Evolutionary conservation across 805 yeast genomes (phyloP).

Genomic region (Starmerella vaccinii): DNA sequence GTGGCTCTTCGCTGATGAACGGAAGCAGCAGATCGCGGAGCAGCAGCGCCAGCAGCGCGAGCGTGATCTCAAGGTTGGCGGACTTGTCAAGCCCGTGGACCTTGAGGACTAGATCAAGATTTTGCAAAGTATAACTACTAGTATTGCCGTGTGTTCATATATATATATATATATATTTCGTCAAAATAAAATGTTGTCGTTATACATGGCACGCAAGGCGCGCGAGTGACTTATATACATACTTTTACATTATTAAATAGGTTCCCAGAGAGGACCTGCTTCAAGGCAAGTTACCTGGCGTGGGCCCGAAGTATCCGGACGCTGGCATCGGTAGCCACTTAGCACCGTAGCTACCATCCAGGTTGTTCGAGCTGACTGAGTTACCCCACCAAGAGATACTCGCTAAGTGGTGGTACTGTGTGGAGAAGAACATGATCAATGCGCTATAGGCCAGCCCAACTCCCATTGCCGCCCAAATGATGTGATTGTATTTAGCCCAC

Average conservation of each 20-base stretch:
- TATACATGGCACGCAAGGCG: too few species aligned
- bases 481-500: constrained; percentile 44
- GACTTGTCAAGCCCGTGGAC: constrained; percentile 87
- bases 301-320: constrained; percentile 7
- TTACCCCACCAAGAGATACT: constrained; percentile 42
- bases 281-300: constrained; percentile 5
- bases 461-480: constrained; percentile 45
- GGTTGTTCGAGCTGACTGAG: background rate
- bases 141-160: background rate
- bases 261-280: too few species aligned
- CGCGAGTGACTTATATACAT: background rate
- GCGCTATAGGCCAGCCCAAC: constrained; percentile 56
- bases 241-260: background rate
- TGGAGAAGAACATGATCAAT: constrained; percentile 45
- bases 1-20: constrained; percentile 88
- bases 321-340: background rate
- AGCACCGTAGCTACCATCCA: constrained; percentile 1
- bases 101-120: constrained; percentile 51
- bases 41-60: constrained; percentile 62
- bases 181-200: too few species aligned
- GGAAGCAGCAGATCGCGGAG: constrained; percentile 63
- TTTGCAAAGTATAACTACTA: too few species aligned
- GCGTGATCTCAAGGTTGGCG: constrained; percentile 80
- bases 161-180: too few species aligned
- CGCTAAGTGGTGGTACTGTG: constrained; percentile 35